Base-by-base conservation (phyloP, 306 rosid genomes). In the Prunus persica region DNA sequence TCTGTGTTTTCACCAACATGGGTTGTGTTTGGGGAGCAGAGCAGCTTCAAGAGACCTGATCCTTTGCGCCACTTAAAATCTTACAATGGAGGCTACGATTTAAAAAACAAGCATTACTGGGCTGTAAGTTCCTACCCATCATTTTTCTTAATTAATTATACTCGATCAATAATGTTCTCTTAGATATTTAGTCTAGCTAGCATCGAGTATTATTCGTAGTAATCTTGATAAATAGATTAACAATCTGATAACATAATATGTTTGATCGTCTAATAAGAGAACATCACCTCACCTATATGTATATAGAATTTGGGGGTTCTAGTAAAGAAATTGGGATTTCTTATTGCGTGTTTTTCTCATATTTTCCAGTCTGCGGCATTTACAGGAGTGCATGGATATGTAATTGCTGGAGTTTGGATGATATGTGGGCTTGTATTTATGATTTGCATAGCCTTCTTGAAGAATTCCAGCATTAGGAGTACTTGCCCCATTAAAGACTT, bases 311-410 rank as follows among this genome's bases (percentile, higher is more conserved):
- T 2, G 11, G 61, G 22, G 3, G 12, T 56, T 56, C 0, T n/a
- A 8, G 41, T 32, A 16, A 30, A 66, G 78, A 50, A 67, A 65
- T 27, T 57, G 67, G 28, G 28, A 79, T 84, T 87, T 84, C 82
- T 85, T 68, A 46, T 27, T 58, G 71, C 75, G 73, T 84, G 78
- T 28, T 73, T 55, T 58, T 69, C 89, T 89, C 86, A 89, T 91
- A 72, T 82, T 84, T 89, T 84, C 78, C 97, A 91, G 97, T 91
- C 97, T 87, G 80, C 94, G 87, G 97, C 92, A 83, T 88, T 87
- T 88, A 89, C 94, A 87, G 97, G 97, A 80, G 91, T 89, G 75
- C 87, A 89, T 28, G 97, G 92, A 9, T 91, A 89, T 34, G 86
- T 89, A 32, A 80, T 89, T 22, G 88, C 86, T 7, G 87, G 79